Percentiles rank a stretch among this genome's conserved stretches.
These are phyloP conservation scores for Rhododendron ovatum DNA, from an alignment of 148 eudicot genomes.

Conservation along the genomic window DNA sequence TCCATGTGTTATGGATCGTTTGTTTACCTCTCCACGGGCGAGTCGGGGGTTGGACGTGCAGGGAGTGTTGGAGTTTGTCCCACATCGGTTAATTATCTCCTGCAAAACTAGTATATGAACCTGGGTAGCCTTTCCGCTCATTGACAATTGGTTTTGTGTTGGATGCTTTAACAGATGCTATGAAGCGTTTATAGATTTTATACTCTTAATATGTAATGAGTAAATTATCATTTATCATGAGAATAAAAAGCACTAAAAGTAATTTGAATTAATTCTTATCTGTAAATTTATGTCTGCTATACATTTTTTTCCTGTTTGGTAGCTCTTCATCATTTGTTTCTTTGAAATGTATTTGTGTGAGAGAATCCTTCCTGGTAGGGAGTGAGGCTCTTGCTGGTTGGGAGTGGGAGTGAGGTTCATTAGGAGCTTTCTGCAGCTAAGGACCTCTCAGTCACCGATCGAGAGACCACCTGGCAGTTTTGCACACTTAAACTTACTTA, in stretches of 20 bases:
- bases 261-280: not conserved
- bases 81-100: not conserved
- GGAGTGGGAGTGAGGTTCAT: not conserved
- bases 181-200: not conserved
- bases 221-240: not conserved
- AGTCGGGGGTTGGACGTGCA: no score
- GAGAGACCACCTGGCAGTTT: not conserved
- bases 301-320: not conserved
- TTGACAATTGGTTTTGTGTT: not conserved
- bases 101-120: not conserved
- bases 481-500: not conserved
- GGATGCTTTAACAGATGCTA: not conserved
- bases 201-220: not conserved
- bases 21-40: no score
- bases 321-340: not conserved
- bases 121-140: not conserved
- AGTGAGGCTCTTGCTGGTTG: not conserved
- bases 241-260: not conserved
- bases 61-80: not conserved
- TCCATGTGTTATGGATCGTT: no score
- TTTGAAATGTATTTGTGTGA: not conserved
- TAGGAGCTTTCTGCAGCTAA: not conserved
- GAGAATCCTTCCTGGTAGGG: slow-evolving; percentile 2
- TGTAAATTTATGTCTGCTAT: not conserved
- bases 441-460: not conserved